Conservation (phyloP, 2,329 filamentous ascomycete genomes). For the Sporothrix schenckii region DNA sequence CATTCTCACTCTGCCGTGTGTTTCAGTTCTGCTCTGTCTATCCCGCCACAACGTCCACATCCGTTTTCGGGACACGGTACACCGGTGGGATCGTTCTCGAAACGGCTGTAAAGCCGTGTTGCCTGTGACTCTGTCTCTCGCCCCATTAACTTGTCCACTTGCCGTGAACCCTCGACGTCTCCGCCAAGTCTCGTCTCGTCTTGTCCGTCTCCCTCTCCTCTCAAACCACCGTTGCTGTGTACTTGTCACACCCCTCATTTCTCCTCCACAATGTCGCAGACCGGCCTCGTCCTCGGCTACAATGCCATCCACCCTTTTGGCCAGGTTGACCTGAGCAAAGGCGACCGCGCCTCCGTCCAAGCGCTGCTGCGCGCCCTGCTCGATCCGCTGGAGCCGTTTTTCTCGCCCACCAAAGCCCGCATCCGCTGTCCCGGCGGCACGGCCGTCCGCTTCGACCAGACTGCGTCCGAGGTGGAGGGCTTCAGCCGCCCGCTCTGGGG, state of each 20-base stretch:
- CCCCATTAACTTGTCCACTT: neutral
- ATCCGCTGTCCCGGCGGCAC: slow-evolving; percentile 70
- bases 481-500: slow-evolving; percentile 77
- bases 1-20: neutral
- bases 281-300: slow-evolving; percentile 55
- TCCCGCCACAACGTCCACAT: neutral
- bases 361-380: slow-evolving; percentile 65
- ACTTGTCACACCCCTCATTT: too few relatives aligned
- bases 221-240: neutral
- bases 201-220: neutral
- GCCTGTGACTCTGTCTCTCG: neutral
- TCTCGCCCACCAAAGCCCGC: slow-evolving; percentile 67
- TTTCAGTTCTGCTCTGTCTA: neutral
- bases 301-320: slow-evolving; percentile 59
- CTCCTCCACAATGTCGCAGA: slow-evolving; percentile 33
- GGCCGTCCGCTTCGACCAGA: slow-evolving; percentile 75
- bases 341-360: slow-evolving; percentile 59
- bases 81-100: neutral
- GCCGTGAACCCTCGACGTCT: neutral
- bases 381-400: slow-evolving; percentile 71
- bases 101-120: neutral
- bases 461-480: slow-evolving; percentile 75
- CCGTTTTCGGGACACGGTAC: slow-evolving; percentile 10
- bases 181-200: neutral
- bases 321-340: slow-evolving; percentile 50